These are phyloP conservation scores for Gossypium longicalyx DNA, from an alignment of 345 rosid species.

Conservation along the genomic window DNA sequence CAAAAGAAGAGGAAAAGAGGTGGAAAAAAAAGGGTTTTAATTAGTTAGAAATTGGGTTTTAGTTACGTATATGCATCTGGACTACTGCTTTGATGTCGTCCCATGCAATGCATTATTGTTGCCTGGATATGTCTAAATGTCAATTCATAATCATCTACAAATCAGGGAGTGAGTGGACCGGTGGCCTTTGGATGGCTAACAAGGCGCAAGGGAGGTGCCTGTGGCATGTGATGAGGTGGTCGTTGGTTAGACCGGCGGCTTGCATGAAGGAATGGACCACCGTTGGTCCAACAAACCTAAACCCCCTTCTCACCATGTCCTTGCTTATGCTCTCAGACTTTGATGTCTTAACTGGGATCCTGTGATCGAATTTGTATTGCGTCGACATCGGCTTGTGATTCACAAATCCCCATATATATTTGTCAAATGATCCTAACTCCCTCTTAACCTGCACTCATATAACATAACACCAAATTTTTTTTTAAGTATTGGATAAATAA, in stretches of 20 bases:
- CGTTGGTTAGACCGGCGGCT: slow-evolving; percentile 63
- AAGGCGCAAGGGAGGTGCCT: slow-evolving; percentile 45
- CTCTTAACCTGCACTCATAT: slow-evolving; percentile 30
- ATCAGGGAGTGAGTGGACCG: background rate
- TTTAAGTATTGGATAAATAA: too few relatives aligned
- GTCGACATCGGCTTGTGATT: slow-evolving; percentile 48
- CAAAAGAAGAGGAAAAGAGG: background rate
- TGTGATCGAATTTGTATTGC: slow-evolving; percentile 52
- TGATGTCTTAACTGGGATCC: slow-evolving; percentile 62
- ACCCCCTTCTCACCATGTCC: slow-evolving; percentile 67
- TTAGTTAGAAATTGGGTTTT: slow-evolving; percentile 17
- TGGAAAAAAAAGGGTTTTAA: background rate
- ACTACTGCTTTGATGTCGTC: background rate
- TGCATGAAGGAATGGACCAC: slow-evolving; percentile 70
- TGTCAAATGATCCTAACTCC: slow-evolving; percentile 51
- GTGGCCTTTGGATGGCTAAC: slow-evolving; percentile 15
- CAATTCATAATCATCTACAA: background rate
- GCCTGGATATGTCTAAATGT: slow-evolving; percentile 1
- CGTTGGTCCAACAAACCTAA: slow-evolving; percentile 56
- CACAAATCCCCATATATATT: slow-evolving; percentile 56
- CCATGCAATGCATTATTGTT: background rate
- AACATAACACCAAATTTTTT: background rate
- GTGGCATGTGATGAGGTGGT: slow-evolving; percentile 53
- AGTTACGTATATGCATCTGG: background rate
- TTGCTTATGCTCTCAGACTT: slow-evolving; percentile 69